Base-by-base conservation (phyloP, 2,329 filamentous ascomycete species). In the Pseudogymnoascus sp. region DNA sequence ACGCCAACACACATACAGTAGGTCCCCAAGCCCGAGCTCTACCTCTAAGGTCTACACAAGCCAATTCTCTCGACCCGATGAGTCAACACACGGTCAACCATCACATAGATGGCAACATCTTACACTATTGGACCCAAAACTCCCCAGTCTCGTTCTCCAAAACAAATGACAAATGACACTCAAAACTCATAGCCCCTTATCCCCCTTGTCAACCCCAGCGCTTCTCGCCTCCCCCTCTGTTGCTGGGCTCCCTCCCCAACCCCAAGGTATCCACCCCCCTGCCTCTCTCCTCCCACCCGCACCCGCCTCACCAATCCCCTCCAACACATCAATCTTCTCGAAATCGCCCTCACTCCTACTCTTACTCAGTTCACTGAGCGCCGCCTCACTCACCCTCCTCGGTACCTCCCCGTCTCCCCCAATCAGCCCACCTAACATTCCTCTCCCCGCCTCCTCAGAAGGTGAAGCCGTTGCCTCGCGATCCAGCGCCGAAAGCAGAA, bases 271-370 rank as follows among this genome's bases (percentile, higher is more conserved):
- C 80, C 80, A 82, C 4, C 75, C 72, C 1, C 77, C 76, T 66
- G 74, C 74, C 56, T 62, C 62, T 28, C 61, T 62, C 50, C 63
- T 59, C 63, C 71, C 60, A 65, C 67, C 63, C 65, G 68, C 64
- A 65, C 69, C 66, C 65, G 78, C 68, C 63, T 72, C 65, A 59
- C 69, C 66, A 26, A 76, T 33, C 61, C 65, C 62, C 26, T 65
- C 65, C 12, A 31, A 70, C 16, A 87, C 86, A 66, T 95, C 89
- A 68, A 96, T 90, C 73, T 91, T 90, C 72, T 96, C 92, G 72
- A 97, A 97, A 69, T 96, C 93, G 19, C 84, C 59, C 73, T 96
- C 92, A 74, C 90, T 96, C 67, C 87, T 86, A 72, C 90, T 93
- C 78, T 93, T 93, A 70, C 85, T 88, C 70, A 96, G 77, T 2